A percentile compares a stretch with the other conserved stretches of the same genome.
phyloP scores from a whole-genome alignment of 352 stramenopile species.

The Pythium phragmitis region DNA sequence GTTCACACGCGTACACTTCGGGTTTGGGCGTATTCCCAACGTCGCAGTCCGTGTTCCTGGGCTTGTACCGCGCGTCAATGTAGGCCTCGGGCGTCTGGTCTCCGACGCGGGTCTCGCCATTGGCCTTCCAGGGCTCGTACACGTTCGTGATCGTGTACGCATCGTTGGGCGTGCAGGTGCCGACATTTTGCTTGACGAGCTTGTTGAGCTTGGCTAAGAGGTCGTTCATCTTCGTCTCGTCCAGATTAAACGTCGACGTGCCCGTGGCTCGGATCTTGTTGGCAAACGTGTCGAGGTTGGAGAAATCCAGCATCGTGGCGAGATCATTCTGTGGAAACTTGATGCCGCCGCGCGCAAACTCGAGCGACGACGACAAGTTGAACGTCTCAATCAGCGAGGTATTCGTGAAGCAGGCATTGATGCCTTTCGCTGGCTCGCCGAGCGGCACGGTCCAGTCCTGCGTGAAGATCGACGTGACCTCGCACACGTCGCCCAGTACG shows the following conservation, averaged over 20 bases:
- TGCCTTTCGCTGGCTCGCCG: constrained; percentile 40
- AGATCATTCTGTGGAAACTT: constrained; percentile 40
- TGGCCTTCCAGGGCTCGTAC: constrained; percentile 39
- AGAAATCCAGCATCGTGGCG: constrained; percentile 42
- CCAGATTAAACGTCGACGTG: constrained; percentile 30
- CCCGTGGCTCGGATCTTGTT: constrained; percentile 24
- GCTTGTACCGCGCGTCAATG: constrained; percentile 23
- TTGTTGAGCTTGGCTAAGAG: constrained; percentile 9
- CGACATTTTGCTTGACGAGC: constrained; percentile 29
- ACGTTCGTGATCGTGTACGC: constrained; percentile 36
- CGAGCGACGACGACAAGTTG: constrained; percentile 49
- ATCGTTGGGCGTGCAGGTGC: constrained; percentile 10
- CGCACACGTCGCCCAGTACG: constrained; percentile 57
- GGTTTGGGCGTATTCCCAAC: background rate
- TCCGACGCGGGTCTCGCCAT: background rate
- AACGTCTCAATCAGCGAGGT: constrained; percentile 60
- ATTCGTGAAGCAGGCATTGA: constrained; percentile 68
- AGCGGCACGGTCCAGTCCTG: constrained; percentile 59
- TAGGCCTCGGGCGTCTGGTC: constrained; percentile 12
- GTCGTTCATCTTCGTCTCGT: constrained; percentile 15
- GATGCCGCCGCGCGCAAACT: constrained; percentile 61
- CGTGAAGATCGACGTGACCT: constrained; percentile 45
- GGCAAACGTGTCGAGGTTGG: constrained; percentile 36
- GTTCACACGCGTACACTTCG: background rate
- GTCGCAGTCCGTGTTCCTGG: constrained; percentile 3